A percentile compares a stretch with the other conserved stretches of the same genome.
These are phyloP conservation scores for Taphrina populina DNA, from an alignment of 1,139 yeast genomes.

Conservation along the genomic window DNA sequence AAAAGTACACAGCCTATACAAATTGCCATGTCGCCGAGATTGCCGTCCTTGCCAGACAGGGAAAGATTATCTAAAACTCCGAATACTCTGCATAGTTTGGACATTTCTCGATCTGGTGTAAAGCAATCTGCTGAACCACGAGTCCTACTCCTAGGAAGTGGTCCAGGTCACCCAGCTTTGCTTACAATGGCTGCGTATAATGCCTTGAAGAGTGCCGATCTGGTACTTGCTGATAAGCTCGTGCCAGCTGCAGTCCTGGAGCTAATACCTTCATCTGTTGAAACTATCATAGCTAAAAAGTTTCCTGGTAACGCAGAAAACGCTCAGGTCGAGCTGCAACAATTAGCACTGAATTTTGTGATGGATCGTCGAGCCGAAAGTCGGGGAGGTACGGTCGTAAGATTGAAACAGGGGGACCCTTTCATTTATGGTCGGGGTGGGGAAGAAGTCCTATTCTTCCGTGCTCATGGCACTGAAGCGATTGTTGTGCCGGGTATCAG, in stretches of 20 bases:
- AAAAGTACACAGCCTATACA: neutral
- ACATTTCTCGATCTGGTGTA: constrained; percentile 1
- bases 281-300: constrained; percentile 81
- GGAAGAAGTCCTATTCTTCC: constrained; percentile 75
- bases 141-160: constrained; percentile 84
- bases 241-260: constrained; percentile 87
- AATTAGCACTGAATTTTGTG: constrained; percentile 65
- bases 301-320: constrained; percentile 96
- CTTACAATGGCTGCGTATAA: constrained; percentile 82
- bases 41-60: neutral
- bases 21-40: neutral
- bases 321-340: constrained; percentile 81
- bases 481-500: constrained; percentile 83
- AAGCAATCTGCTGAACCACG: constrained; percentile 49
- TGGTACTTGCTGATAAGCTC: constrained; percentile 82
- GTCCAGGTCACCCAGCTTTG: constrained; percentile 85
- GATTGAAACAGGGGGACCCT: constrained; percentile 96
- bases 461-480: constrained; percentile 66
- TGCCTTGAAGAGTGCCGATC: constrained; percentile 77
- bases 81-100: constrained; percentile 15
- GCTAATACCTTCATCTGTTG: constrained; percentile 70
- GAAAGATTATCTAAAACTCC: constrained; percentile 1
- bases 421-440: constrained; percentile 97
- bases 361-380: constrained; percentile 35
- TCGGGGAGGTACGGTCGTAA: constrained; percentile 73